Conservation (phyloP, 2,329 filamentous ascomycete genomes). For the Byssothecium circinans region DNA sequence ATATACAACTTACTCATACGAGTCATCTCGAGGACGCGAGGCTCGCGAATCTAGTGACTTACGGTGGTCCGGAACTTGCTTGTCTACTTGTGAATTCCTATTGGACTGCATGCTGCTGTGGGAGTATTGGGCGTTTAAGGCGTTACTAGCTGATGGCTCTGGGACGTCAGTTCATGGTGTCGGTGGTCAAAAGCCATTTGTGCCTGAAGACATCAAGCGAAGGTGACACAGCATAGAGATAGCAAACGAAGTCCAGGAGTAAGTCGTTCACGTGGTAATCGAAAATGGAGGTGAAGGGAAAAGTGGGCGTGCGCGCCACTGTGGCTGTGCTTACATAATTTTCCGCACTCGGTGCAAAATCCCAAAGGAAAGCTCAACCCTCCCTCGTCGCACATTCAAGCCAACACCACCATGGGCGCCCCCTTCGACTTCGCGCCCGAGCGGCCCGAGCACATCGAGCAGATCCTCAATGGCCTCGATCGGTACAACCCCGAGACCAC, state of each 20-base stretch:
- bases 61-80: neutral
- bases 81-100: neutral
- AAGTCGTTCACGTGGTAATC: neutral
- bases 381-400: slow-evolving; percentile 26
- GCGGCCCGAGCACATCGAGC: slow-evolving; percentile 86
- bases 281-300: too few species aligned
- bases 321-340: neutral
- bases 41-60: neutral
- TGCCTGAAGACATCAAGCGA: too few species aligned
- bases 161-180: too few species aligned
- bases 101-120: too few species aligned
- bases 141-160: too few species aligned
- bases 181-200: too few species aligned
- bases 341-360: neutral
- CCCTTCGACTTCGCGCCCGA: slow-evolving; percentile 87
- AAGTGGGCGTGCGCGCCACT: neutral
- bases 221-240: too few species aligned
- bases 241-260: too few species aligned
- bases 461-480: slow-evolving; percentile 95
- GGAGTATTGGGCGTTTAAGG: too few species aligned
- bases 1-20: too few species aligned
- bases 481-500: slow-evolving; percentile 99
- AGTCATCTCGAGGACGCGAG: neutral
- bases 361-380: slow-evolving; percentile 12
- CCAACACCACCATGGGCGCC: slow-evolving; percentile 47